phyloP scores from a whole-genome alignment of 148 eudicot species.

The Agrostemma githago region DNA sequence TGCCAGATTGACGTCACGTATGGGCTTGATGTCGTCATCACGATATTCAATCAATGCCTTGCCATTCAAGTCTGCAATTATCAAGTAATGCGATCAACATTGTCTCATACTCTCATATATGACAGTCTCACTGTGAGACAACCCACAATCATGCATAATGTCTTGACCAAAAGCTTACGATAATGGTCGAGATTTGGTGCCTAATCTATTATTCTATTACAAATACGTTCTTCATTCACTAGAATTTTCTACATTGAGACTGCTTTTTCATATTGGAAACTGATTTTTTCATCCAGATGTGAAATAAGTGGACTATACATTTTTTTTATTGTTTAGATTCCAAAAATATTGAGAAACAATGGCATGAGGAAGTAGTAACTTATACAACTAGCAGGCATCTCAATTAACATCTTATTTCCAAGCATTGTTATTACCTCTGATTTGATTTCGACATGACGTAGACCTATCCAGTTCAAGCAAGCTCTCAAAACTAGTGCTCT shows the following conservation, averaged over 20 bases:
- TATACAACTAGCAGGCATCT: not conserved
- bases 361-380: not conserved
- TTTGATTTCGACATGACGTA: conserved; percentile 24
- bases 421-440: conserved; percentile 34
- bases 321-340: not conserved
- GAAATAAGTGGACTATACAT: too few relatives aligned
- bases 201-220: not conserved
- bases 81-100: not conserved
- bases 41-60: not conserved
- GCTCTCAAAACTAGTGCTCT: conserved; percentile 22
- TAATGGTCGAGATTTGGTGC: not conserved
- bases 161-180: not conserved
- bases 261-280: too few relatives aligned
- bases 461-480: conserved; percentile 23
- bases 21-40: not conserved
- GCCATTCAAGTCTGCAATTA: conserved; percentile 30
- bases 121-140: too few relatives aligned
- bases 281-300: too few relatives aligned
- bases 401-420: not conserved
- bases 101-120: not conserved
- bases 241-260: too few relatives aligned
- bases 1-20: conserved; percentile 1
- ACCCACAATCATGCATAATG: too few relatives aligned
- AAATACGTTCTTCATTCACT: not conserved
- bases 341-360: not conserved